Percentiles rank a stretch among this genome's conserved stretches.
phyloP scores from a whole-genome alignment of 208 protist species.

The Leishmania amazonensis region DNA sequence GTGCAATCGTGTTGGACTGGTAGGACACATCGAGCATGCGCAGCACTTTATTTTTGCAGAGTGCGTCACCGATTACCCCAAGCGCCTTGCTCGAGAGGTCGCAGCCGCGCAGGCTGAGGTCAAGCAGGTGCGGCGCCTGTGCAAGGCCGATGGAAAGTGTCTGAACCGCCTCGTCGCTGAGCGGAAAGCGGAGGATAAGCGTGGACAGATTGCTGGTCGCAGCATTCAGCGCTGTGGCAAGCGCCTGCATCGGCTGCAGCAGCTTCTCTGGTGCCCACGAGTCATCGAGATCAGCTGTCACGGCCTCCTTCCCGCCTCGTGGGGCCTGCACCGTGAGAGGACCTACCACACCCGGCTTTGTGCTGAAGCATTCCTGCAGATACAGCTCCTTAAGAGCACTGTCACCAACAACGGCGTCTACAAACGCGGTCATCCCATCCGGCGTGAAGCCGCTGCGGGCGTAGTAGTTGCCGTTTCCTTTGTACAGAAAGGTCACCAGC shows the following conservation, averaged over 20 bases:
- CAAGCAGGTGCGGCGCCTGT: conserved; percentile 34
- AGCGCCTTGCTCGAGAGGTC: conserved; percentile 48
- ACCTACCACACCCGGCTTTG: conserved; percentile 25
- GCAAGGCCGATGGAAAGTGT: conserved; percentile 43
- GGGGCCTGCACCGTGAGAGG: conserved; percentile 24
- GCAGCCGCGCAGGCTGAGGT: conserved; percentile 55
- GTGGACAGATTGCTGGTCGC: conserved; percentile 36
- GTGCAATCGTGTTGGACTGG: conserved; percentile 47
- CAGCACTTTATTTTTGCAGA: conserved; percentile 43
- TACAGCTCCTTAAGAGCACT: conserved; percentile 39
- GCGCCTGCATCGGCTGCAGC: conserved; percentile 34
- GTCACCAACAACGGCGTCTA: conserved; percentile 28
- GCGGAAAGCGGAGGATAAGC: conserved; percentile 59
- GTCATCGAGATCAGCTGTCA: conserved; percentile 4
- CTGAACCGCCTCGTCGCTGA: conserved; percentile 53
- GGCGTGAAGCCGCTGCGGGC: conserved; percentile 44
- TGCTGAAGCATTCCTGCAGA: conserved; percentile 59
- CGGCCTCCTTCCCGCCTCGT: background rate
- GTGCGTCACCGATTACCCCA: conserved; percentile 34
- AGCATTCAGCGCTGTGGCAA: conserved; percentile 33
- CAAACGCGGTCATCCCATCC: conserved; percentile 34
- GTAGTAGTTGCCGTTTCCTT: conserved; percentile 56
- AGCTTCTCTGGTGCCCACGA: conserved; percentile 26
- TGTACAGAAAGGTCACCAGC: conserved; percentile 45
- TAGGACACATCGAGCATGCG: conserved; percentile 58